Evolutionary conservation across 1,139 yeast species (phyloP).

Genomic region (Casaregolazyma suthepensis): DNA sequence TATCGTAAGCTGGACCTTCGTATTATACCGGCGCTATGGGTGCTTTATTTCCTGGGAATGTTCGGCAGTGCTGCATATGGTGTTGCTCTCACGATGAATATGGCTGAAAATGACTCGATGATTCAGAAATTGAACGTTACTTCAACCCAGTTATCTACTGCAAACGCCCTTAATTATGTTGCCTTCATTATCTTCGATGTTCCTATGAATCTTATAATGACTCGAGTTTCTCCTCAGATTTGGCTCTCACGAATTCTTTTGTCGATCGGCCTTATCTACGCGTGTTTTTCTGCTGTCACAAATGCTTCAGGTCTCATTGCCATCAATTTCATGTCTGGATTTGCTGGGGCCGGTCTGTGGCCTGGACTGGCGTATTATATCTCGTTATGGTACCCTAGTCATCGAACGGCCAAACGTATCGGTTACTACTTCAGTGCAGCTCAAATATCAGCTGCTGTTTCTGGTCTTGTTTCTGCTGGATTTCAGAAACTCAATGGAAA

Average conservation of each 20-base stretch:
- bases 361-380: conserved; percentile 87
- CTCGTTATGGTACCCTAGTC: conserved; percentile 80
- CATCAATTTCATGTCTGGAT: conserved; percentile 65
- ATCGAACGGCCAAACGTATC: conserved; percentile 68
- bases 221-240: conserved; percentile 74
- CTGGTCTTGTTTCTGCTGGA: conserved; percentile 82
- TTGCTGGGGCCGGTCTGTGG: conserved; percentile 89
- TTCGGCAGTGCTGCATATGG: conserved; percentile 78
- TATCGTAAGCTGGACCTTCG: conserved; percentile 63
- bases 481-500: conserved; percentile 75
- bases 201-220: conserved; percentile 83
- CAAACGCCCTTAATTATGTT: conserved; percentile 76
- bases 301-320: conserved; percentile 61
- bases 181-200: conserved; percentile 80
- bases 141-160: conserved; percentile 58
- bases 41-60: conserved; percentile 69
- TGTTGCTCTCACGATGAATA: conserved; percentile 75
- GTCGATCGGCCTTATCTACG: conserved; percentile 68
- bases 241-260: conserved; percentile 79
- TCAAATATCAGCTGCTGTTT: conserved; percentile 78
- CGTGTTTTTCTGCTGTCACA: conserved; percentile 59
- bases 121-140: conserved; percentile 46
- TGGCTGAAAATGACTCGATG: conserved; percentile 56
- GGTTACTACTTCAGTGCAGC: conserved; percentile 92
- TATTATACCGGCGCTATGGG: conserved; percentile 81